Evolutionary conservation across 1,284 basidiomycete genomes (phyloP), one percentile per base, ranked within the genome.

Genomic region (Limonomyces culmigenus): DNA sequence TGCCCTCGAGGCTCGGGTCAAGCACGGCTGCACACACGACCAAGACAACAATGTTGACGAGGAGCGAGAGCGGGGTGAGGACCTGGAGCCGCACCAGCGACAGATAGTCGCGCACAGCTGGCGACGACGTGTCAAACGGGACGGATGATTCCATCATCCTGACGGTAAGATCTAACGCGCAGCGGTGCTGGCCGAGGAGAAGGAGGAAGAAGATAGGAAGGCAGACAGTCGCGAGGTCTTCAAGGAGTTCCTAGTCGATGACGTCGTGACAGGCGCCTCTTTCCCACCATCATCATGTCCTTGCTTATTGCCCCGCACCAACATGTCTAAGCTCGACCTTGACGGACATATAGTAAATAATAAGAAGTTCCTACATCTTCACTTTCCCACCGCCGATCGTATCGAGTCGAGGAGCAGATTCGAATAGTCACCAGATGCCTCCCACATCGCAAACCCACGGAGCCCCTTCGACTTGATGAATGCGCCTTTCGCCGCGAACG

Each of bases 11-110:
- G 10, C 65, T 65, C 0, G 79, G 81, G 8, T 52, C 59, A 8
- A 70, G 55, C 14, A 78, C 51, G 4, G 65, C 42, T 0, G 68
- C 47, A 46, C 77, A 79, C 3, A 77, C 61, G 30, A 71, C 46
- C 20, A 74, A 53, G 1, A 67, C 60, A 0, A 68, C 74, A 29
- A 81, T 70, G 47, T 74, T 78, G 42, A 85, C 66, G 41, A 85
- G 63, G 14, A 75, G 64, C 14, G 78, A 80, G 2, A 89, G 59
- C 0, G 85, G 86, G 0, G 83, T 77, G 29, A 83, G 55, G 19
- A 85, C 78, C 53, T 86, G 80, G 5, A 86, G 62, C 59, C 74
- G 52, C 12, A 73, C 56, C 4, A 77, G 66, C 4, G 66, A 52
- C 27, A 77, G 55, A 46, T 70, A 72, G 3, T 75, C 65, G 18